Conservation (phyloP, 805 yeast genomes). For the Cyberlindnera euphorbiae region DNA sequence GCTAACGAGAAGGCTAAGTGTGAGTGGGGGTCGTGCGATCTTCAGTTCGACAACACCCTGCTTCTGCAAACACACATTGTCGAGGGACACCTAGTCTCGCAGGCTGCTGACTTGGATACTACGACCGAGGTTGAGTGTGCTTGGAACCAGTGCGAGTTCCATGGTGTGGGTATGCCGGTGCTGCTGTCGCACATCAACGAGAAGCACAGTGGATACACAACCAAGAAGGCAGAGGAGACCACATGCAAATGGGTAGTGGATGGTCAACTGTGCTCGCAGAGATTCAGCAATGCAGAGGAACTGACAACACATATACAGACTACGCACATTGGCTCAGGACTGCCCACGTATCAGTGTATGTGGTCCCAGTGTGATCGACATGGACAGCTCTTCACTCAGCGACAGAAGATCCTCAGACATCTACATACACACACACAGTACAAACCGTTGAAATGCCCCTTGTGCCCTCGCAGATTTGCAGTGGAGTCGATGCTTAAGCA, state of each 20-base stretch:
- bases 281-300: slow-evolving; percentile 50
- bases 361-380: slow-evolving; percentile 78
- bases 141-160: slow-evolving; percentile 69
- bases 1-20: slow-evolving; percentile 44
- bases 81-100: slow-evolving; percentile 39
- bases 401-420: slow-evolving; percentile 84
- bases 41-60: slow-evolving; percentile 33
- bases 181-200: slow-evolving; percentile 57
- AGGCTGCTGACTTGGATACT: too few relatives aligned
- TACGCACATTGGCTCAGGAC: slow-evolving; percentile 71
- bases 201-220: slow-evolving; percentile 32
- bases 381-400: slow-evolving; percentile 62
- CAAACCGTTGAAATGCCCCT: slow-evolving; percentile 69
- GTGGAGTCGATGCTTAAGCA: slow-evolving; percentile 74
- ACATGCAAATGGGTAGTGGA: slow-evolving; percentile 20
- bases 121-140: too few relatives aligned
- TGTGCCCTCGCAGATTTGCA: slow-evolving; percentile 70
- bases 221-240: slow-evolving; percentile 18
- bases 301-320: slow-evolving; percentile 67
- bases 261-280: slow-evolving; percentile 38
- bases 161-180: slow-evolving; percentile 45
- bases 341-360: slow-evolving; percentile 59
- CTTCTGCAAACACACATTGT: slow-evolving; percentile 49
- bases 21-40: slow-evolving; percentile 65
- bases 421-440: slow-evolving; percentile 83